These are phyloP conservation scores for Podospora tetraspora DNA, from an alignment of 495 filamentous ascomycete species.

Conservation along the genomic window DNA sequence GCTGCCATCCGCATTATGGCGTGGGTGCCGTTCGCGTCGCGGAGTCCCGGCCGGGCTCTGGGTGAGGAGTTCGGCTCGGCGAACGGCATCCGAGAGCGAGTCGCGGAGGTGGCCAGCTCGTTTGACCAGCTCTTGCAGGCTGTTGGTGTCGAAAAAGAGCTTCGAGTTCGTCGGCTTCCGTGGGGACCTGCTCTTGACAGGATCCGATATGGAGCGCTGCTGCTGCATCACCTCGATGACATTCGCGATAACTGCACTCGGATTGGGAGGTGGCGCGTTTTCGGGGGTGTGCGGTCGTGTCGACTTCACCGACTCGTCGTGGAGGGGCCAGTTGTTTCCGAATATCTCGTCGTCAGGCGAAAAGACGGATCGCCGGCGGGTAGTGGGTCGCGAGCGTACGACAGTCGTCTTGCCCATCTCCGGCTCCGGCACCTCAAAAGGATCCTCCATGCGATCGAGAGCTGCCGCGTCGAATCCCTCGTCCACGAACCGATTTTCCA, in stretches of 20 bases:
- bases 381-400: conserved; percentile 36
- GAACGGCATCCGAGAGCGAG: conserved; percentile 67
- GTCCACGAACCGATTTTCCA: conserved; percentile 55
- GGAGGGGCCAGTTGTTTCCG: conserved; percentile 43
- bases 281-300: conserved; percentile 39
- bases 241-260: conserved; percentile 55
- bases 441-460: conserved; percentile 31
- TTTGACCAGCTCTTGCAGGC: conserved; percentile 78
- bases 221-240: conserved; percentile 82
- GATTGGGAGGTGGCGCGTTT: conserved; percentile 15
- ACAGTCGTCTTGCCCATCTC: conserved; percentile 39
- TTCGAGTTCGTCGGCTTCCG: conserved; percentile 56
- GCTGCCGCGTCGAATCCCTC: conserved; percentile 46
- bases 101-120: conserved; percentile 73
- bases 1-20: conserved; percentile 45
- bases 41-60: conserved; percentile 54
- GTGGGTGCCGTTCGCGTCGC: conserved; percentile 32
- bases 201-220: conserved; percentile 42
- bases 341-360: conserved; percentile 62
- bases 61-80: conserved; percentile 69
- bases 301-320: conserved; percentile 26
- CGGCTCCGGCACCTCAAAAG: conserved; percentile 32
- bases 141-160: conserved; percentile 87
- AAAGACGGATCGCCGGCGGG: conserved; percentile 53
- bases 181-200: conserved; percentile 40